phyloP scores from a whole-genome alignment of 2,329 filamentous ascomycete genomes.

The Colletotrichum zoysiae region DNA sequence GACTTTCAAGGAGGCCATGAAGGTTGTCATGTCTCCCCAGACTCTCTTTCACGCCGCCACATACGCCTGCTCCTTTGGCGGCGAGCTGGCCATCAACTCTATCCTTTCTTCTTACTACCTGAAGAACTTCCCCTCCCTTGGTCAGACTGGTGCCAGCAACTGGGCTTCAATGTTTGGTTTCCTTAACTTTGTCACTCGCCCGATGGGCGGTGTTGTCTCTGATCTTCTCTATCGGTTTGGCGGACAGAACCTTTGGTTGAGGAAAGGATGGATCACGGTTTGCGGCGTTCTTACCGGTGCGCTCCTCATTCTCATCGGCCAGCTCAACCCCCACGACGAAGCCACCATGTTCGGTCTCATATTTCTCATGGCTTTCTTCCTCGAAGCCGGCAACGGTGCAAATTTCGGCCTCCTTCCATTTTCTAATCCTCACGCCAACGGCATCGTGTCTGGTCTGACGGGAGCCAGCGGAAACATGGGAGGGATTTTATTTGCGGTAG shows the following conservation, averaged over 20 bases:
- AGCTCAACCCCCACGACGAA: conserved; percentile 71
- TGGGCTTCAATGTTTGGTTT: conserved; percentile 82
- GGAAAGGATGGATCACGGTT: conserved; percentile 70
- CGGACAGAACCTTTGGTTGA: conserved; percentile 55
- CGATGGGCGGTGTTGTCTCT: conserved; percentile 71
- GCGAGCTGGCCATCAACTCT: conserved; percentile 72
- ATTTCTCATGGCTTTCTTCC: conserved; percentile 82
- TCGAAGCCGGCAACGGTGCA: conserved; percentile 87
- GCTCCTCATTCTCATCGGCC: conserved; percentile 72
- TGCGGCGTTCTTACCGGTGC: conserved; percentile 73
- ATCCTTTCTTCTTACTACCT: conserved; percentile 70
- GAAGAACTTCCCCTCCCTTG: conserved; percentile 69
- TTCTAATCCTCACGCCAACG: conserved; percentile 72
- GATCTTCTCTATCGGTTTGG: conserved; percentile 63
- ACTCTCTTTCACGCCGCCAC: conserved; percentile 66
- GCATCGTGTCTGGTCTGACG: conserved; percentile 79
- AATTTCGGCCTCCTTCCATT: conserved; percentile 55
- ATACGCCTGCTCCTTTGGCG: conserved; percentile 75
- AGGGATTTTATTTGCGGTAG: no score
- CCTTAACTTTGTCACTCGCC: conserved; percentile 76
- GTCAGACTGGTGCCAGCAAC: conserved; percentile 67
- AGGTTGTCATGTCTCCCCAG: conserved; percentile 64
- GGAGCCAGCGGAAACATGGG: no score
- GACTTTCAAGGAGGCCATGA: conserved; percentile 60
- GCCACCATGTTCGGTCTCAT: conserved; percentile 81